Percentiles rank a stretch among this genome's conserved stretches.
Evolutionary conservation across 108 stramenopile species (phyloP).

Genomic region (Cyclotella baltica): DNA sequence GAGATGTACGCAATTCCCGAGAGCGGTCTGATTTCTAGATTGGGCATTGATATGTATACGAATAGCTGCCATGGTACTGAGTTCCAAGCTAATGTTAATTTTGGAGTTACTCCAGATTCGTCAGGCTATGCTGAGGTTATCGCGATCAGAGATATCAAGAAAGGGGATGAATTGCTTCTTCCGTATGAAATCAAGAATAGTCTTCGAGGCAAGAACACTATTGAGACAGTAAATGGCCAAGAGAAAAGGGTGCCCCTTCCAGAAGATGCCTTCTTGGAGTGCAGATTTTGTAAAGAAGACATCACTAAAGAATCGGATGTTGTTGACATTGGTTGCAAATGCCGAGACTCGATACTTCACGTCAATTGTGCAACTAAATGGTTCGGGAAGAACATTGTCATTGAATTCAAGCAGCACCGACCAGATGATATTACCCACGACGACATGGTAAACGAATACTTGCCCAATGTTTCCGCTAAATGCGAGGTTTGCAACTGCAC

Average conservation of each 20-base stretch:
- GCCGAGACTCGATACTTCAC: neutral
- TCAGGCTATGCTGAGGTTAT: conserved; percentile 6
- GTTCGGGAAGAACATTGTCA: neutral
- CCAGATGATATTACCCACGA: conserved; percentile 4
- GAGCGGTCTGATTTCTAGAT: neutral
- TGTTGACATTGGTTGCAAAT: conserved; percentile 5
- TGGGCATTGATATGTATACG: neutral
- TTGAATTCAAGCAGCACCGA: neutral
- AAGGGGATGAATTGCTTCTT: conserved; percentile 13
- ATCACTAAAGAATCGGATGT: neutral
- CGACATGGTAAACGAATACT: neutral
- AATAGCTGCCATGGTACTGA: neutral
- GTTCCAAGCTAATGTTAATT: neutral
- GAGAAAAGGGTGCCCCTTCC: neutral
- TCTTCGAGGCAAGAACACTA: neutral
- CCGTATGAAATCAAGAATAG: conserved; percentile 10
- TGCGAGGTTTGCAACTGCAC: neutral
- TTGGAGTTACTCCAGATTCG: conserved; percentile 3
- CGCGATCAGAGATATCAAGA: conserved; percentile 1
- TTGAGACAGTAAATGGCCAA: neutral
- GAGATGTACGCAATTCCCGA: neutral
- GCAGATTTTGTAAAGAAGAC: neutral
- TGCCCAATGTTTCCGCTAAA: neutral
- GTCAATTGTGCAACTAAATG: neutral
- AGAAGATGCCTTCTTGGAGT: neutral